Evolutionary conservation across 2,329 filamentous ascomycete species (phyloP).

Genomic region (Fusarium anthophilum): DNA sequence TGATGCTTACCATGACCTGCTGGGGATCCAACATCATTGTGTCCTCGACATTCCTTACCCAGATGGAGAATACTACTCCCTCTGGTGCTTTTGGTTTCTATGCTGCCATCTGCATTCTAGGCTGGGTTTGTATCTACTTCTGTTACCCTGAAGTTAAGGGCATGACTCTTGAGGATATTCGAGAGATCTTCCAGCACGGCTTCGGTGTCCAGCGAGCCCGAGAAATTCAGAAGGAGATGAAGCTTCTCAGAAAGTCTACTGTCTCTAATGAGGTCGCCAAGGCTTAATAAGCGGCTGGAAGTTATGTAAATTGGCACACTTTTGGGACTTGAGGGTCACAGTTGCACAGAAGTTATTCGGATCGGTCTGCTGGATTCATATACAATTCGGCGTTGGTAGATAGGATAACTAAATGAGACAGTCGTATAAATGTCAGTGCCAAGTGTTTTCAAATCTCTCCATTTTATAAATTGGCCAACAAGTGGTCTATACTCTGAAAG

Average conservation of each 20-base stretch:
- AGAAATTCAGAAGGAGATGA: constrained; percentile 49
- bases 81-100: constrained; percentile 63
- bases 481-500: background rate
- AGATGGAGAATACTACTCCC: constrained; percentile 59
- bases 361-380: background rate
- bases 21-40: constrained; percentile 61
- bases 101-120: constrained; percentile 58
- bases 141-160: constrained; percentile 65
- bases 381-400: background rate
- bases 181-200: constrained; percentile 59
- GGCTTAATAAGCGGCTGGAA: background rate
- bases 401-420: background rate
- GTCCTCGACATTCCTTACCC: constrained; percentile 58
- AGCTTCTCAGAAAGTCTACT: constrained; percentile 9
- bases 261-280: constrained; percentile 1
- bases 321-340: background rate
- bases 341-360: background rate
- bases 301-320: background rate
- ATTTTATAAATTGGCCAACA: no score
- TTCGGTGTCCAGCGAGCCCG: constrained; percentile 56
- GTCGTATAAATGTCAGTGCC: background rate
- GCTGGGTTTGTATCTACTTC: constrained; percentile 54
- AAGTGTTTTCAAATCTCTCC: background rate
- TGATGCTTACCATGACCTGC: constrained; percentile 58
- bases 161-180: constrained; percentile 63